These are phyloP conservation scores for Novymonas esmeraldas DNA, from an alignment of 208 protist species.

Conservation along the genomic window DNA sequence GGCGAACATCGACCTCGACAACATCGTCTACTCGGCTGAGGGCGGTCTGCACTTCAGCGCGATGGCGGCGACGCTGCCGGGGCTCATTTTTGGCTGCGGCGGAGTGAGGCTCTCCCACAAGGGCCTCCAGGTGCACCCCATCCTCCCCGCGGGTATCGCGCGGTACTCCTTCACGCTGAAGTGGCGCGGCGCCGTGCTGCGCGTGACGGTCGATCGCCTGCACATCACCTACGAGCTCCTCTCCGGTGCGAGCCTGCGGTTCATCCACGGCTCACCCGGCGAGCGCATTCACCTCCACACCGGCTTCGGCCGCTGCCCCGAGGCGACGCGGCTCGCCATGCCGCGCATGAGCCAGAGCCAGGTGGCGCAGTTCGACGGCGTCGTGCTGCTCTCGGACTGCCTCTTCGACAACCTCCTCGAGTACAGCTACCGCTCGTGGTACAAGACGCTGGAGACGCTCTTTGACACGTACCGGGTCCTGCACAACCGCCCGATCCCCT, in stretches of 20 bases:
- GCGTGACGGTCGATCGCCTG: constrained; percentile 61
- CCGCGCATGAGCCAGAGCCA: constrained; percentile 50
- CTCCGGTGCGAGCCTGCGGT: constrained; percentile 73
- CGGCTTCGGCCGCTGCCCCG: constrained; percentile 52
- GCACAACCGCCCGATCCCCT: constrained; percentile 70
- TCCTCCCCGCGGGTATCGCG: constrained; percentile 72
- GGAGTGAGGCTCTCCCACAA: constrained; percentile 53
- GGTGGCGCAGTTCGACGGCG: constrained; percentile 78
- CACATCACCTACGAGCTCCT: constrained; percentile 83
- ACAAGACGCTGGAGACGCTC: constrained; percentile 80
- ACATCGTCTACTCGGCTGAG: constrained; percentile 84
- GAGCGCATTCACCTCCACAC: constrained; percentile 88
- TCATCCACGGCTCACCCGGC: constrained; percentile 67
- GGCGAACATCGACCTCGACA: constrained; percentile 83
- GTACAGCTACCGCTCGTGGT: constrained; percentile 87
- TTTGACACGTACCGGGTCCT: constrained; percentile 88
- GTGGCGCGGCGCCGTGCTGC: constrained; percentile 77
- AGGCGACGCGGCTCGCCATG: constrained; percentile 45
- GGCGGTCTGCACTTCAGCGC: constrained; percentile 88
- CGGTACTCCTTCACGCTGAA: constrained; percentile 74
- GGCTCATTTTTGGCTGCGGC: constrained; percentile 78
- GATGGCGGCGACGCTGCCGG: constrained; percentile 65
- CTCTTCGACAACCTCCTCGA: constrained; percentile 88
- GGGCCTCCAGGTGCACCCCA: constrained; percentile 70
- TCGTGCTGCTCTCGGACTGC: constrained; percentile 77